Base-by-base conservation (phyloP, 257 asterid genomes). In the Knoxia roxburghii region DNA sequence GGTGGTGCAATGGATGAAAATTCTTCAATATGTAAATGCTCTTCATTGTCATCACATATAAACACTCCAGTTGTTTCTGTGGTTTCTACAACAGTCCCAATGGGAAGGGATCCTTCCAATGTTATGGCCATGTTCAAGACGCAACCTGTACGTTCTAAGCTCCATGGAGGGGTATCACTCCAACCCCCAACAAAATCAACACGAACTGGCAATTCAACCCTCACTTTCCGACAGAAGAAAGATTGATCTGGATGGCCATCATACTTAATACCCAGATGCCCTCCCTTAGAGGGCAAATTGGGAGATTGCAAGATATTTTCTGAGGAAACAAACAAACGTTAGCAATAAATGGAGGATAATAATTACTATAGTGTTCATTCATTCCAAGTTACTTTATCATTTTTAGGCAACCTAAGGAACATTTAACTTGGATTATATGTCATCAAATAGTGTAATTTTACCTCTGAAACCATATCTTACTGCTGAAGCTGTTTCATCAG, bases 141-240 rank as follows among this genome's bases (percentile, higher is more conserved):
- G 55, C 95, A 88, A 40, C 99, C 99, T 29, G 86, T 85, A 62
- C 97, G 99, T 77, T 94, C 96, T 82, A 88, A 82, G 82, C 97
- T 94, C 97, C 99, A 93, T 21, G 97, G 97, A 75, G 95, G 99
- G 68, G 96, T 90, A 71, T 94, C 97, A 62, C 97, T 94, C 99
- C 99, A 94, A 46, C 97, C 97, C 57, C 99, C 99, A 48, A 81
- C 95, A 80, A 94, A 94, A 82, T 94, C 95, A 70, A 90, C 96
- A 51, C 96, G 87, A 72, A 94, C 99, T 17, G 99, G 97, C 75
- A 94, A 75, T 79, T 94, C 97, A 68, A 85, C 88, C 83, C 77
- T 90, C 75, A 90, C 97, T 59, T 65, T 83, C 79, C 77, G 89
- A 51, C 67, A 62, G 77, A 66, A 72, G 81, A 81, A 83, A 76